Conservation (phyloP, 345 rosid species). For the Durio zibethinus region DNA sequence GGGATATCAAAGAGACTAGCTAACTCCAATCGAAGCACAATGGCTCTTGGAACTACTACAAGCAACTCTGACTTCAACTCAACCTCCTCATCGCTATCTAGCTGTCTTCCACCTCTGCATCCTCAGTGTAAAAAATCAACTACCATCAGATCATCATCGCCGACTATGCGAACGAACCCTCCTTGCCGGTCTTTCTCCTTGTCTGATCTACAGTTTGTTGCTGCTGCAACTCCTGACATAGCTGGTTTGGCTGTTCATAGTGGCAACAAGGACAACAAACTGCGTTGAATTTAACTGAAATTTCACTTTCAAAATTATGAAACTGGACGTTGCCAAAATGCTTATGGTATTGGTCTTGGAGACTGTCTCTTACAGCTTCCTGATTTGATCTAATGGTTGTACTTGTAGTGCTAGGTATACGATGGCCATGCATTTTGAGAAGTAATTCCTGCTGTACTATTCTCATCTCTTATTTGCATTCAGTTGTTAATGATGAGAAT, state of each 20-base stretch:
- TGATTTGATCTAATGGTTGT: constrained; percentile 9
- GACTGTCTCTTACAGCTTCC: neutral
- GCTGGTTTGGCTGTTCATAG: constrained; percentile 11
- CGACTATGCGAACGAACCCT: constrained; percentile 15
- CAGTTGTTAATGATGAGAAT: constrained; percentile 4
- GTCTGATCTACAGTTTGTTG: constrained; percentile 37
- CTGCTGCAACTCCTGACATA: constrained; percentile 9
- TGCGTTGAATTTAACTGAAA: constrained; percentile 6
- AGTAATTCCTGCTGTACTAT: constrained; percentile 3
- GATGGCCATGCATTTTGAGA: constrained; percentile 3
- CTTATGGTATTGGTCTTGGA: constrained; percentile 6
- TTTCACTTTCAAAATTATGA: neutral
- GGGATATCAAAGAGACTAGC: constrained; percentile 22
- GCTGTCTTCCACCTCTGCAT: constrained; percentile 36
- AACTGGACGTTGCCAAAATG: constrained; percentile 3
- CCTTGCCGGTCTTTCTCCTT: constrained; percentile 40
- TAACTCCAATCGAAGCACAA: constrained; percentile 11
- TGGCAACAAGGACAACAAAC: constrained; percentile 21
- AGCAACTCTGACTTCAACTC: constrained; percentile 9
- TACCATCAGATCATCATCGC: constrained; percentile 8
- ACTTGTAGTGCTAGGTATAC: constrained; percentile 11
- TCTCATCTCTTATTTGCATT: constrained; percentile 1
- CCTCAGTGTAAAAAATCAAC: constrained; percentile 26
- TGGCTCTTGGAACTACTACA: neutral
- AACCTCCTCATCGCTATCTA: constrained; percentile 10